Evolutionary conservation across 2,329 filamentous ascomycete genomes (phyloP).

Genomic region (Neonectria faginata): DNA sequence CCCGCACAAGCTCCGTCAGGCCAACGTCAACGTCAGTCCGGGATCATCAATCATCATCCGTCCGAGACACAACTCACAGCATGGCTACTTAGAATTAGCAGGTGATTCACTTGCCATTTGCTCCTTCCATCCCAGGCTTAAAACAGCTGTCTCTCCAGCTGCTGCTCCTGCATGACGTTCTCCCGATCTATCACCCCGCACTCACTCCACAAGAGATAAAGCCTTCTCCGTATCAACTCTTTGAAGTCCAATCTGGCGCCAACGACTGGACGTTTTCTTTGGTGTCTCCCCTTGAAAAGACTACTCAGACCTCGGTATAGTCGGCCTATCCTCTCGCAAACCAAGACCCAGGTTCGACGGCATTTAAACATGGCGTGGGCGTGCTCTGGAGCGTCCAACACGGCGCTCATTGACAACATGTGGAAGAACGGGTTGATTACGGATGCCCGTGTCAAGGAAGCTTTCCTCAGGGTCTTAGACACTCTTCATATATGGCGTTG

Average conservation of each 20-base stretch:
- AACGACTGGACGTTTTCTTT: neutral
- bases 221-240: conserved; percentile 1
- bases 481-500: no score
- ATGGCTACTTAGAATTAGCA: neutral
- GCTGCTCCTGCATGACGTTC: neutral
- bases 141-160: neutral
- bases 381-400: conserved; percentile 80
- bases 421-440: conserved; percentile 78
- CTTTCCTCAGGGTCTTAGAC: conserved; percentile 75
- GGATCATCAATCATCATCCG: conserved; percentile 30
- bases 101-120: neutral
- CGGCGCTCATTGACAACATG: conserved; percentile 82
- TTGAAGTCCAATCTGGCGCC: conserved; percentile 18
- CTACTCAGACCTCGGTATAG: neutral
- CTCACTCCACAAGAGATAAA: neutral
- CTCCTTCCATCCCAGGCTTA: no score
- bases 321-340: neutral
- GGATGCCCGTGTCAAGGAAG: conserved; percentile 77
- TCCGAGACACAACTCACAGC: neutral
- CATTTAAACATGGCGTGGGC: conserved; percentile 84
- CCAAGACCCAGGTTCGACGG: conserved; percentile 16
- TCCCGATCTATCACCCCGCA: conserved; percentile 5
- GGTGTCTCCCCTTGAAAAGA: neutral
- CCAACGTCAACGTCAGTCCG: conserved; percentile 29
- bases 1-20: conserved; percentile 40